These are phyloP conservation scores for Salix suchowensis DNA, from an alignment of 345 rosid genomes.

Conservation along the genomic window DNA sequence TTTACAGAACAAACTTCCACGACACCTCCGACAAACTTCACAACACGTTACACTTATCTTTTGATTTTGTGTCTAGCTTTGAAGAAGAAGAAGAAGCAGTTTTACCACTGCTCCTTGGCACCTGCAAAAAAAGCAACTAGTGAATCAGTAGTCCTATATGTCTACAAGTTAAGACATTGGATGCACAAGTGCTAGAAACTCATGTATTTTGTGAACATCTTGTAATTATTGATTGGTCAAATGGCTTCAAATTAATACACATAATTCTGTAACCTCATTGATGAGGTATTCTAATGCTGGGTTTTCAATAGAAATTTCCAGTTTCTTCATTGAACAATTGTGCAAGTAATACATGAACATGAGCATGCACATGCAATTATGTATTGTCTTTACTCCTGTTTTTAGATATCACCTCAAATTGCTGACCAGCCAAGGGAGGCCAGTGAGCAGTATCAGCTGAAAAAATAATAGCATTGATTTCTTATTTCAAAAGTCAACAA, in stretches of 20 bases:
- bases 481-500: background rate
- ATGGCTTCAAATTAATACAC: background rate
- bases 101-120: conserved; percentile 49
- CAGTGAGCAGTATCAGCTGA: background rate
- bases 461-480: background rate
- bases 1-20: conserved; percentile 34
- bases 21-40: conserved; percentile 24
- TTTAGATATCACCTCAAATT: background rate
- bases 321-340: background rate
- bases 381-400: background rate
- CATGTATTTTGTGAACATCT: background rate
- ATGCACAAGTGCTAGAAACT: background rate
- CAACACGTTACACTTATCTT: conserved; percentile 73
- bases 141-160: background rate
- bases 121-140: conserved; percentile 35
- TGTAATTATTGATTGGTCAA: background rate
- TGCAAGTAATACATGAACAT: background rate
- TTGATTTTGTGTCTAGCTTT: conserved; percentile 60
- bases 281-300: background rate
- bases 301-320: background rate
- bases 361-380: background rate
- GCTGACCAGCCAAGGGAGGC: background rate
- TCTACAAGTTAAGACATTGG: background rate
- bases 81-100: conserved; percentile 36
- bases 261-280: background rate